phyloP scores from a whole-genome alignment of 2,329 filamentous ascomycete genomes.

The Fusarium coffeatum region DNA sequence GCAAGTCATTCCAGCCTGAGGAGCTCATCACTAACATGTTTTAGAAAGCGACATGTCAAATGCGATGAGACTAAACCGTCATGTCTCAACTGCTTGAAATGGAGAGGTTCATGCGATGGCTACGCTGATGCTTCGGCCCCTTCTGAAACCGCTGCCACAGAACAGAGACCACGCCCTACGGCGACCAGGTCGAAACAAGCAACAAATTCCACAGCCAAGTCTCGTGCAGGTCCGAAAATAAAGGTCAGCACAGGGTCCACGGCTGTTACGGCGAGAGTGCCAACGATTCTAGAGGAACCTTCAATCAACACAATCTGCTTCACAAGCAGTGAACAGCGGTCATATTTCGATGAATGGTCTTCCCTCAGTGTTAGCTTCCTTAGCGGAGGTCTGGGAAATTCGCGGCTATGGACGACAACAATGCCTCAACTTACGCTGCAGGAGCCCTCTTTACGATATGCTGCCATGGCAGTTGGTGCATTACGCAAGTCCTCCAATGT shows the following conservation, averaged over 20 bases:
- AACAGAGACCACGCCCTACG: constrained; percentile 18
- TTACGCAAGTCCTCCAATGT: constrained; percentile 51
- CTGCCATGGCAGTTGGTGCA: constrained; percentile 56
- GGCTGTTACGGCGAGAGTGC: constrained; percentile 48
- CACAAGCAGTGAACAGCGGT: constrained; percentile 49
- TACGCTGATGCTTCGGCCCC: constrained; percentile 44
- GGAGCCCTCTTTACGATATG: constrained; percentile 53
- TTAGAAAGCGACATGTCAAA: constrained; percentile 57
- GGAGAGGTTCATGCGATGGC: constrained; percentile 55
- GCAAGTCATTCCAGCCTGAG: background rate
- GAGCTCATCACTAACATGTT: constrained; percentile 21
- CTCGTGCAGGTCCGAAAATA: constrained; percentile 24
- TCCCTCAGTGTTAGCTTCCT: constrained; percentile 51
- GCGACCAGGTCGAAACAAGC: constrained; percentile 17
- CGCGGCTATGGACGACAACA: constrained; percentile 54
- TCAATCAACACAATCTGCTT: constrained; percentile 52
- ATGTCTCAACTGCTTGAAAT: constrained; percentile 57
- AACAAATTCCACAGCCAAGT: constrained; percentile 7
- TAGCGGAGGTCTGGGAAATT: constrained; percentile 50
- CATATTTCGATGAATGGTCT: constrained; percentile 56
- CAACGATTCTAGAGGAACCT: constrained; percentile 50
- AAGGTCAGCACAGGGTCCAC: constrained; percentile 32
- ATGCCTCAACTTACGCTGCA: constrained; percentile 56
- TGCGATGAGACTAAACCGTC: constrained; percentile 57
- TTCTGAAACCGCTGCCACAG: constrained; percentile 5